phyloP scores from a whole-genome alignment of 192 early-diverging fungal genomes.

The Gamsiella multidivaricata region DNA sequence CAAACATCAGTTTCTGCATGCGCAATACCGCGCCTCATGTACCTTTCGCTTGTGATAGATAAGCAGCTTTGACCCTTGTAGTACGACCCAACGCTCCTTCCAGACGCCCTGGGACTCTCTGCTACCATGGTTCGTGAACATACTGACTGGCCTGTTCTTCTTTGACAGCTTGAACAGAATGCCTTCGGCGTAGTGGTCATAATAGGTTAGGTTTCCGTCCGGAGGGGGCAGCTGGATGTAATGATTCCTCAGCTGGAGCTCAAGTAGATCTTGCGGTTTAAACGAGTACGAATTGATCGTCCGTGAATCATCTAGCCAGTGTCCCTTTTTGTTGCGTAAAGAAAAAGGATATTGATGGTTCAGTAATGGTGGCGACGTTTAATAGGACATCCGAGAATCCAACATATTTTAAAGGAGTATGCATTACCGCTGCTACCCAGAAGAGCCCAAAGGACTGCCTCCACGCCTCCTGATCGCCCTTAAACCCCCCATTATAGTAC shows the following conservation, averaged over 20 bases:
- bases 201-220: constrained; percentile 20
- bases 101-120: constrained; percentile 33
- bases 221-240: constrained; percentile 39
- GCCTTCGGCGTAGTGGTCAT: constrained; percentile 46
- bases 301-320: constrained; percentile 51
- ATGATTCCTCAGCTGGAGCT: constrained; percentile 36
- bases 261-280: constrained; percentile 32
- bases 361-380: neutral
- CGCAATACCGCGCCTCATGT: neutral
- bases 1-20: too few species aligned
- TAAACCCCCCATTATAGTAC: neutral
- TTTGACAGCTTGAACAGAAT: constrained; percentile 45
- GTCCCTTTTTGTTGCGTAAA: constrained; percentile 13
- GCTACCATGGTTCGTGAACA: constrained; percentile 20
- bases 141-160: constrained; percentile 33
- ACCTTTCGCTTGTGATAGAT: constrained; percentile 55
- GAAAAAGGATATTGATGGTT: neutral
- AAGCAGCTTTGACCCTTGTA: constrained; percentile 36
- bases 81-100: constrained; percentile 50
- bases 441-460: constrained; percentile 40
- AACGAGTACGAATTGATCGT: constrained; percentile 39
- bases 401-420: too few species aligned
- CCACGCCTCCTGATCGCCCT: constrained; percentile 36
- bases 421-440: constrained; percentile 50
- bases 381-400: too few species aligned